phyloP scores from a whole-genome alignment of 179 eudicot species.

The Vitellaria paradoxa region DNA sequence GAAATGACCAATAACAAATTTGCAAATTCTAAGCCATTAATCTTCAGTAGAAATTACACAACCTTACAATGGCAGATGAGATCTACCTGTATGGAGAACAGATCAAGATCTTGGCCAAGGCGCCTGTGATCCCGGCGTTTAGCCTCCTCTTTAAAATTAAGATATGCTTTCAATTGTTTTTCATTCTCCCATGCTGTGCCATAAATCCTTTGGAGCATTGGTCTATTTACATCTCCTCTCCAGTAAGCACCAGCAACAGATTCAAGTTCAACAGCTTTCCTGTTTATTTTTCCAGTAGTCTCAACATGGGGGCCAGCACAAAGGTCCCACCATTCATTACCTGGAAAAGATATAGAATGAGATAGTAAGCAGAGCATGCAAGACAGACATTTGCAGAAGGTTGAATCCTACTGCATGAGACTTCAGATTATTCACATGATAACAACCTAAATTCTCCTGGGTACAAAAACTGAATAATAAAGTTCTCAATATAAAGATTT shows the following conservation, averaged over 20 bases:
- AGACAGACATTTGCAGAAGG: constrained; percentile 6
- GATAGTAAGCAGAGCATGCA: constrained; percentile 13
- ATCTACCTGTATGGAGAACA: constrained; percentile 91
- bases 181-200: constrained; percentile 99
- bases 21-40: not conserved
- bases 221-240: constrained; percentile 90
- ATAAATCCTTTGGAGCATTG: constrained; percentile 97
- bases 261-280: constrained; percentile 90
- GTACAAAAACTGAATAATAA: not conserved
- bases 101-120: constrained; percentile 97
- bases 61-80: not conserved
- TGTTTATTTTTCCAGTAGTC: constrained; percentile 83
- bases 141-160: constrained; percentile 94
- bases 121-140: constrained; percentile 95
- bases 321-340: constrained; percentile 99
- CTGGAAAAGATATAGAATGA: constrained; percentile 33
- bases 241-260: constrained; percentile 99
- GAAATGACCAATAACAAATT: not conserved
- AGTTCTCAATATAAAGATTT: not conserved
- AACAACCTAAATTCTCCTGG: not conserved
- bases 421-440: not conserved
- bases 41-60: not conserved
- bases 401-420: not conserved
- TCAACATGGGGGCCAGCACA: constrained; percentile 99
- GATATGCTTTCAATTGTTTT: constrained; percentile 86